Conservation (phyloP, 768 basidiomycete species). For the Collybia mongolica region DNA sequence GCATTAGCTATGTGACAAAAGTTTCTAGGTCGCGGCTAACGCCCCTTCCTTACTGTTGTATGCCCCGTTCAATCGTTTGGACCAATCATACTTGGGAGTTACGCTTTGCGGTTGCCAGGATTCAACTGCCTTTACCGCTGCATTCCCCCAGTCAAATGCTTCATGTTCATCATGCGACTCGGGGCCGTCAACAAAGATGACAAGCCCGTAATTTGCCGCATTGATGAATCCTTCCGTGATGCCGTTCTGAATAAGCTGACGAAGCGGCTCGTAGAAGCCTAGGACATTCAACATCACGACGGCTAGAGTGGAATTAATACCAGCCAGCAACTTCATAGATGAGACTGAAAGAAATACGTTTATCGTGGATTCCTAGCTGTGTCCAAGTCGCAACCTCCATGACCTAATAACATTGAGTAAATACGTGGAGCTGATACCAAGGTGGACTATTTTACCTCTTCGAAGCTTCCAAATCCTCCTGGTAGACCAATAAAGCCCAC, state of each 20-base stretch:
- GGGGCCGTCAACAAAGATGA: slow-evolving; percentile 79
- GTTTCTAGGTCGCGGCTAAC: no score
- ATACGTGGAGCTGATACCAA: background rate
- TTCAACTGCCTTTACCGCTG: slow-evolving; percentile 62
- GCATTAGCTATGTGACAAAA: no score
- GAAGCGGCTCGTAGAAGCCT: slow-evolving; percentile 82
- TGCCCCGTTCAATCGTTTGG: slow-evolving; percentile 31
- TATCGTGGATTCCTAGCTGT: slow-evolving; percentile 83
- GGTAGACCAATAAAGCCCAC: slow-evolving; percentile 87
- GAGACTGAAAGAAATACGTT: slow-evolving; percentile 47
- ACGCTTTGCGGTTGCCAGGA: slow-evolving; percentile 44
- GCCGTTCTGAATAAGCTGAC: slow-evolving; percentile 65
- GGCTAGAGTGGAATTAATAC: slow-evolving; percentile 40
- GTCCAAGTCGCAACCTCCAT: slow-evolving; percentile 95
- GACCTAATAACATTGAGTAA: slow-evolving; percentile 39
- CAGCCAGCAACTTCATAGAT: background rate
- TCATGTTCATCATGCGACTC: slow-evolving; percentile 48
- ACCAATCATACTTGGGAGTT: slow-evolving; percentile 49
- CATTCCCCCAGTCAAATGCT: slow-evolving; percentile 76
- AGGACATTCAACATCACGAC: slow-evolving; percentile 87
- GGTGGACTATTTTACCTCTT: slow-evolving; percentile 59
- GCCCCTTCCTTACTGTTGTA: background rate
- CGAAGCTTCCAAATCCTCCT: slow-evolving; percentile 93
- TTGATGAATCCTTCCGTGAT: slow-evolving; percentile 75
- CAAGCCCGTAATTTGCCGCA: slow-evolving; percentile 54